Evolutionary conservation across 148 eudicot genomes (phyloP).

Genomic region (Silene uniflora): DNA sequence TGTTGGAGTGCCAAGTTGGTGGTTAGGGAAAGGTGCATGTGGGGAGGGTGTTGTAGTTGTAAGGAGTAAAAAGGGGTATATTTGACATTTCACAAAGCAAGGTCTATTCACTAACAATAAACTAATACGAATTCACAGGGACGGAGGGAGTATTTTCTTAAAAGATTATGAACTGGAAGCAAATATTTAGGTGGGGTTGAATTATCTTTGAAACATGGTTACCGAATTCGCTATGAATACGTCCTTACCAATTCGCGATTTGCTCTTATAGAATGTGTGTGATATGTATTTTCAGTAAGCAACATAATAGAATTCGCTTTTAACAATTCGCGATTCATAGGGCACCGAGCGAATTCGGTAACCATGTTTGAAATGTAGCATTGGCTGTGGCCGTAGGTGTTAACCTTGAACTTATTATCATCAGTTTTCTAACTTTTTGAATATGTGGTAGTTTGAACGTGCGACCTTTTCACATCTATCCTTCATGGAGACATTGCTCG

Average conservation of each 20-base stretch:
- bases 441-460: not conserved
- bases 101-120: not conserved
- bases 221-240: no score
- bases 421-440: not conserved
- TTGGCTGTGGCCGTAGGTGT: conserved; percentile 7
- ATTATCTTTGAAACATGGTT: not conserved
- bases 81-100: not conserved
- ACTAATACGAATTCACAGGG: not conserved
- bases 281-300: no score
- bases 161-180: not conserved
- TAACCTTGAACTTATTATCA: not conserved
- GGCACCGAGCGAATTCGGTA: no score
- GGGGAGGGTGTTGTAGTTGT: not conserved
- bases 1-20: not conserved
- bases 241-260: no score
- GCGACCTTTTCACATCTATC: not conserved
- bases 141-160: not conserved
- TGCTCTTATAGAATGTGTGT: no score
- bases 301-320: no score
- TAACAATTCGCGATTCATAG: no score
- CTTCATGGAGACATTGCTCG: not conserved
- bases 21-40: not conserved
- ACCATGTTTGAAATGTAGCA: not conserved
- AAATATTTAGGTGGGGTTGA: not conserved
- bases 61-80: not conserved